A percentile compares a stretch with the other conserved stretches of the same genome.
These are phyloP conservation scores for Sphaerulina musiva DNA, from an alignment of 2,329 filamentous ascomycete species.

Conservation along the genomic window DNA sequence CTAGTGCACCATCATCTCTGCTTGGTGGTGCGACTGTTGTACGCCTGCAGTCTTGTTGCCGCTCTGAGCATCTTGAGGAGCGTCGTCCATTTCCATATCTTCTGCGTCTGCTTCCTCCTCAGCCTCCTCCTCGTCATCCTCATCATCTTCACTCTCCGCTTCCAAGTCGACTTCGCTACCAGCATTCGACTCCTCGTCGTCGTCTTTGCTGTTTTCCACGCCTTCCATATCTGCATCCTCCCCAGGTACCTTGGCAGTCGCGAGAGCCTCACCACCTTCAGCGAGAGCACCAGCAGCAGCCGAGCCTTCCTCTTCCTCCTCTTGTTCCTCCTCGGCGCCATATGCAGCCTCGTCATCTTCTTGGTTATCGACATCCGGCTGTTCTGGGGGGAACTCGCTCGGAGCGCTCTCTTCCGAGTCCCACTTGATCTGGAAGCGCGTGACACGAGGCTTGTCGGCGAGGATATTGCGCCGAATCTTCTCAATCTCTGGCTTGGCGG, in stretches of 20 bases:
- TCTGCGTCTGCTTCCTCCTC: conserved; percentile 28
- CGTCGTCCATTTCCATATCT: conserved; percentile 31
- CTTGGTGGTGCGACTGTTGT: conserved; percentile 10
- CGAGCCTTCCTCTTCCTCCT: conserved; percentile 55
- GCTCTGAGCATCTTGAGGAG: conserved; percentile 12
- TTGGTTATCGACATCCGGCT: conserved; percentile 84
- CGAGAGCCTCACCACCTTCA: conserved; percentile 36
- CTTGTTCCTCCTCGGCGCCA: conserved; percentile 74
- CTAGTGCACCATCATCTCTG: conserved; percentile 18
- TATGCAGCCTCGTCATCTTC: conserved; percentile 81
- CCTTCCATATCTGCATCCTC: conserved; percentile 74
- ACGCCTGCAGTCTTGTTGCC: conserved; percentile 1
- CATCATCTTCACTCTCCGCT: conserved; percentile 40
- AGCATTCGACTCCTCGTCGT: conserved; percentile 61
- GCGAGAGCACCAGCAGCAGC: conserved; percentile 31
- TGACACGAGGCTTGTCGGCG: conserved; percentile 94
- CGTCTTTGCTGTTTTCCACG: conserved; percentile 53
- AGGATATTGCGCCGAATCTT: conserved; percentile 87
- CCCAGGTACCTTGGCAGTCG: conserved; percentile 11
- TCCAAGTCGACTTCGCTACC: conserved; percentile 48
- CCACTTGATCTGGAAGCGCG: conserved; percentile 98
- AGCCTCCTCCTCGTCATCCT: conserved; percentile 39
- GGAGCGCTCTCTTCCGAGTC: conserved; percentile 96
- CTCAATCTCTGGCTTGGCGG: conserved; percentile 85
- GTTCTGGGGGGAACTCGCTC: conserved; percentile 91